Evolutionary conservation across 495 filamentous ascomycete species (phyloP), one percentile per base, ranked within the genome.

Genomic region (Penicillium pulvis): DNA sequence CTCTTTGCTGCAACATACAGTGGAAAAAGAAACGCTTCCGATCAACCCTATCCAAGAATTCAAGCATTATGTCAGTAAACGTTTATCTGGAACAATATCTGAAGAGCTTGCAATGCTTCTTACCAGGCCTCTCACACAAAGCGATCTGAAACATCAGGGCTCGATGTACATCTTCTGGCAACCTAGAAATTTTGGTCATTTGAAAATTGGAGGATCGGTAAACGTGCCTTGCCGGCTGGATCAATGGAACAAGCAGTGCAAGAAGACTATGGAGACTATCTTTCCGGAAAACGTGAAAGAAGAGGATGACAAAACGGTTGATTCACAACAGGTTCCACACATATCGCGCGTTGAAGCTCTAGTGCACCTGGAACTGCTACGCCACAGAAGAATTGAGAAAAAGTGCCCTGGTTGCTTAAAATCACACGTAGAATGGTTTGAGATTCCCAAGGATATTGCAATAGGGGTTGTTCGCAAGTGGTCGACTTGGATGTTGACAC

Each of bases 161-260:
- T 56, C 41, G 24, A 49, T 66, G 11, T 66, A 66, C 53, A 56
- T 63, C 2, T 66, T 63, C 56, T 63, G 56, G 56, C 53, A 59
- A 24, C 51, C 30, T 7, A 46, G 52, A 33, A 66, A 66, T n/a
- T 66, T 66, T 47, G 63, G 60, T 26, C 52, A 56, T 23, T 20
- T 63, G 31, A 63, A 63, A 39, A 66, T 66, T 23, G 63, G 63
- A 9, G 33, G 46, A n/a, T 56, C 63, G 1, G 5, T 5, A 16
- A 42, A 51, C 28, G 17, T 58, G 24, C 16, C 4, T 28, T 16
- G 30, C 24, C 60, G 63, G 20, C 52, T 66, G 10, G 16, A 48
- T 6, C 12, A 48, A 39, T 66, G 63, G 63, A 55, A 60, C 26
- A 59, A 45, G 23, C 23, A 56, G 42, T 63, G 63, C 44, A 53